Evolutionary conservation across 2,329 filamentous ascomycete species (phyloP), one percentile per base, ranked within the genome.

Genomic region (Fusarium sp.): DNA sequence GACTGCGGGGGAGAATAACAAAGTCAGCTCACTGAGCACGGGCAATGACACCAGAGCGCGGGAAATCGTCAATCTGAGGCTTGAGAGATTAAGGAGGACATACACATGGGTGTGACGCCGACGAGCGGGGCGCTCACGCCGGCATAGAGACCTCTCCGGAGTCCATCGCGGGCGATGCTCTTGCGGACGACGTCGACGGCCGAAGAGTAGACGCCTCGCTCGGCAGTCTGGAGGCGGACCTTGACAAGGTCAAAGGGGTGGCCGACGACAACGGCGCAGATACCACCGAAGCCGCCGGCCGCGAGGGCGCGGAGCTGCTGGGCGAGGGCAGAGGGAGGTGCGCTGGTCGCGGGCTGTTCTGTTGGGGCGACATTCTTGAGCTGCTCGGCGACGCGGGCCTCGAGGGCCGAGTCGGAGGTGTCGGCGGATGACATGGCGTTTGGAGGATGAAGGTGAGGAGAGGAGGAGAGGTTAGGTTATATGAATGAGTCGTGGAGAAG

Each of bases 241-340:
- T 99, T 99, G 83, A 98, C 96, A 78, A 99, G 88, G 83, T 99
- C 97, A 82, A 99, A 99, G 11, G 97, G 97, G 84, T 99, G 97
- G 66, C 97, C 94, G 69, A 98, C 95, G 47, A 99, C 83, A 65
- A 99, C 97, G 66, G 97, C 96, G 86, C 94, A 98, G 57, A 99
- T 84, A 78, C 97, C 97, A 77, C 97, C 97, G 69, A 97, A 97
- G 72, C 95, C 97, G 78, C 97, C 97, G 9, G 96, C 96, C 10
- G 89, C 92, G 61, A 99, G 90, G 47, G 96, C 97, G 69, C 96
- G 93, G 73, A 97, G 83, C 82, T 91, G 89, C 22, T 88, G 81
- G 15, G 84, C 78, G 62, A 83, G 79, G 40, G 79, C 81, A 20
- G 84, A 82, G 27, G 82, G 77, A 43, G 82, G 73, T 30, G 45